Conservation (phyloP, 2,329 filamentous ascomycete genomes). For the Aspergillaceae sp. region DNA sequence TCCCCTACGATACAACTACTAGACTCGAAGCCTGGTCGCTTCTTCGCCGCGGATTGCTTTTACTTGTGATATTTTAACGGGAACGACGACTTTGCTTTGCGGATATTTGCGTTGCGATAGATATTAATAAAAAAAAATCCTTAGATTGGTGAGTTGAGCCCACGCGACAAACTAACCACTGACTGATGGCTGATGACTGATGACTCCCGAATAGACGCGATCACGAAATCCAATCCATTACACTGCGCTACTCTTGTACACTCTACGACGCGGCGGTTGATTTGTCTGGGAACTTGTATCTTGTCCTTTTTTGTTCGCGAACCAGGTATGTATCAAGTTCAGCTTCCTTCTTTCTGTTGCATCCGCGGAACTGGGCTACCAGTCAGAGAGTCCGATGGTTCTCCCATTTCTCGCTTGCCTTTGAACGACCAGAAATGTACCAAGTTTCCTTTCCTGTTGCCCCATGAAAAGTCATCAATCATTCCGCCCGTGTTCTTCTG, state of each 20-base stretch:
- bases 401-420: not conserved
- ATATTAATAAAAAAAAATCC: slow-evolving; percentile 15
- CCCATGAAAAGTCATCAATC: not conserved
- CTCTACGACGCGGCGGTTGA: not conserved
- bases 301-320: not conserved
- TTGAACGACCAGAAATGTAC: not conserved
- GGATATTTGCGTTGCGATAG: slow-evolving; percentile 19
- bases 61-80: slow-evolving; percentile 12
- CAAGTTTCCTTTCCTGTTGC: not conserved
- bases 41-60: slow-evolving; percentile 8
- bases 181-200: not conserved
- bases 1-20: not conserved
- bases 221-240: slow-evolving; percentile 13
- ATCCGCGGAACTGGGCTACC: not conserved
- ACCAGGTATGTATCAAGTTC: not conserved
- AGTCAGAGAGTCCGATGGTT: not conserved
- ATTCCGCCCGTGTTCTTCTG: no score
- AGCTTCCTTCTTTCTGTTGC: not conserved
- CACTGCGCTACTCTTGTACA: not conserved
- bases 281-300: not conserved
- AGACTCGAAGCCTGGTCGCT: slow-evolving; percentile 23
- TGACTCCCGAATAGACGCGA: slow-evolving; percentile 16
- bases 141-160: slow-evolving; percentile 27
- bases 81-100: slow-evolving; percentile 17
- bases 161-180: no score